These are phyloP conservation scores for Stenogyne calaminthoides DNA, from an alignment of 305 asterid genomes.

Conservation along the genomic window DNA sequence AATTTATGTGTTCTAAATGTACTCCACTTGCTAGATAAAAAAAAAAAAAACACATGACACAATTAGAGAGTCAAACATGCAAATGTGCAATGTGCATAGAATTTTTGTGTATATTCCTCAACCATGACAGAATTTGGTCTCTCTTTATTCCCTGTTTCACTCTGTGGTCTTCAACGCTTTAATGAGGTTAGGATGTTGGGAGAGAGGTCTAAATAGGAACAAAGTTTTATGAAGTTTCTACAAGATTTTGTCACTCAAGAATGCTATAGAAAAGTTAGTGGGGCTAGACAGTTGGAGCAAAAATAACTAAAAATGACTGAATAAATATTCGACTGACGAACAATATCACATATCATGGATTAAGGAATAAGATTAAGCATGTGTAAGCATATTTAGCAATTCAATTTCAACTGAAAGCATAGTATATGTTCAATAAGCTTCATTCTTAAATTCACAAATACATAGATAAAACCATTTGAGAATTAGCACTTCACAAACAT, in stretches of 20 bases:
- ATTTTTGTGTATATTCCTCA: constrained; percentile 3
- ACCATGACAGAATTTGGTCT: neutral
- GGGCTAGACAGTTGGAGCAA: neutral
- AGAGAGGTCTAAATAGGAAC: neutral
- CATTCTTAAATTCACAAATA: constrained; percentile 18
- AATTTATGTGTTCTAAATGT: constrained; percentile 1
- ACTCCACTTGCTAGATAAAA: constrained; percentile 2
- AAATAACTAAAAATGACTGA: constrained; percentile 11
- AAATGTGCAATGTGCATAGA: neutral
- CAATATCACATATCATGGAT: constrained; percentile 9
- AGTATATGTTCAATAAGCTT: constrained; percentile 12
- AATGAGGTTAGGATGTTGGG: neutral
- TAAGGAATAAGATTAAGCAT: neutral
- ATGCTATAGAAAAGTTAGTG: neutral
- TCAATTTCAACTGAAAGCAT: constrained; percentile 24
- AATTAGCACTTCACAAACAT: constrained; percentile 35
- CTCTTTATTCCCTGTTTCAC: neutral
- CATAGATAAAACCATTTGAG: constrained; percentile 22
- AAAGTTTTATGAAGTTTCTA: neutral
- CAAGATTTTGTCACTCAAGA: neutral
- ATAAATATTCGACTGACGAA: constrained; percentile 15
- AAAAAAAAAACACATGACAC: neutral
- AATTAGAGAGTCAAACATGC: constrained; percentile 1
- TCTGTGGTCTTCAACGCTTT: neutral
- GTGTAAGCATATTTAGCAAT: constrained; percentile 17